These are phyloP conservation scores for Viola odorata DNA, from an alignment of 345 rosid genomes.

Conservation along the genomic window DNA sequence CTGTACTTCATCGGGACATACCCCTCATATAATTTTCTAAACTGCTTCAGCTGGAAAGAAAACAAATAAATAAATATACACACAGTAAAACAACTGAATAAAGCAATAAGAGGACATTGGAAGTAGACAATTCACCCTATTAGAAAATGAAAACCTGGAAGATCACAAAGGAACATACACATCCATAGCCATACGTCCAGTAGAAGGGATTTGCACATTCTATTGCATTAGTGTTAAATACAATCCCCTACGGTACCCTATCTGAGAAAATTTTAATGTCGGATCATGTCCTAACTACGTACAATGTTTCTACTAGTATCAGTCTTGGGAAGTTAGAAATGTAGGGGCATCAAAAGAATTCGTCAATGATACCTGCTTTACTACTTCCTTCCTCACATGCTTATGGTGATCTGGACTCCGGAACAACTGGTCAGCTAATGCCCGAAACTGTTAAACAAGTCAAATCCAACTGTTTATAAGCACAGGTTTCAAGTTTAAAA, in stretches of 20 bases:
- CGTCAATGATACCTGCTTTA: constrained; percentile 64
- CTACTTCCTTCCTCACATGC: constrained; percentile 66
- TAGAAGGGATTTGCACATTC: too few species aligned
- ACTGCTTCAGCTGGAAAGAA: constrained; percentile 63
- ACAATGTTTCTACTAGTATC: too few species aligned
- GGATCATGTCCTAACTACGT: too few species aligned
- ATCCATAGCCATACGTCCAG: too few species aligned
- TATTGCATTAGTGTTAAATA: too few species aligned
- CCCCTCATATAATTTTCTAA: constrained; percentile 64
- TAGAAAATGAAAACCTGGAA: background rate
- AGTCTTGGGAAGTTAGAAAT: background rate
- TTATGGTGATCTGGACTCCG: constrained; percentile 76
- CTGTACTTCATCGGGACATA: constrained; percentile 89
- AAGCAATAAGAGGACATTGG: background rate
- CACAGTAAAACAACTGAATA: background rate
- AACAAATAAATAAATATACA: background rate
- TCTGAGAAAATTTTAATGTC: too few species aligned
- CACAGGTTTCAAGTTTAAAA: background rate
- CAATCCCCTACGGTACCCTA: too few species aligned
- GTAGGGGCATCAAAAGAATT: background rate
- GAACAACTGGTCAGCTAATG: constrained; percentile 88
- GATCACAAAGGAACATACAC: too few species aligned
- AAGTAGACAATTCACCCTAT: background rate
- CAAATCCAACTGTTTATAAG: constrained; percentile 1
- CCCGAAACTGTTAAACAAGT: constrained; percentile 60